Evolutionary conservation across 2,329 filamentous ascomycete genomes (phyloP).

Genomic region (Biscogniauxia sp.): DNA sequence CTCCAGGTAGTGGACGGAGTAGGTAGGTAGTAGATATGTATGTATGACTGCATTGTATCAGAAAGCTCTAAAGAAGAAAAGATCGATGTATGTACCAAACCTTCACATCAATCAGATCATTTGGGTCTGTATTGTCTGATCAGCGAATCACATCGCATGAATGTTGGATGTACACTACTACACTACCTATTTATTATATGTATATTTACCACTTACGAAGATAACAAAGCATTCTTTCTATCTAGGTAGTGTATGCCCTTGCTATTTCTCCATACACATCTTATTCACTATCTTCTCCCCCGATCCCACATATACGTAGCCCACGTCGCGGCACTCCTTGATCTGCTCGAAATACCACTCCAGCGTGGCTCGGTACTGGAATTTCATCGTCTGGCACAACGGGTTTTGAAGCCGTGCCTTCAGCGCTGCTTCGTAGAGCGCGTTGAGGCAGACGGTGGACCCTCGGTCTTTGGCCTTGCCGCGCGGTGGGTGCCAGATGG

Average conservation of each 20-base stretch:
- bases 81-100: too few relatives aligned
- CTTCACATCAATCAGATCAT: too few relatives aligned
- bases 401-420: conserved; percentile 17
- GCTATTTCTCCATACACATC: neutral
- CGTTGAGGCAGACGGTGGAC: conserved; percentile 41
- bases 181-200: too few relatives aligned
- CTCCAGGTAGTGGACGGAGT: too few relatives aligned
- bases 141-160: neutral
- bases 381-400: conserved; percentile 32
- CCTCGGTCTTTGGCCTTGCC: conserved; percentile 18
- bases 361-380: conserved; percentile 45
- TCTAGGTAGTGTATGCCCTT: neutral
- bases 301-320: conserved; percentile 45
- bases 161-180: neutral
- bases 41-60: neutral
- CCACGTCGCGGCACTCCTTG: conserved; percentile 46
- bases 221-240: too few relatives aligned
- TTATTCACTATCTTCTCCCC: conserved; percentile 38
- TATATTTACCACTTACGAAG: too few relatives aligned
- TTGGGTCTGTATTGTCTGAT: too few relatives aligned
- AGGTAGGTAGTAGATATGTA: too few relatives aligned
- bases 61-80: too few relatives aligned
- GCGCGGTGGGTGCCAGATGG: conserved; percentile 48
- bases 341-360: conserved; percentile 52
- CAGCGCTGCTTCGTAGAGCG: conserved; percentile 40